A percentile compares a stretch with the other conserved stretches of the same genome.
Evolutionary conservation across 768 basidiomycete genomes (phyloP).

Genomic region (Cyathus striatus): DNA sequence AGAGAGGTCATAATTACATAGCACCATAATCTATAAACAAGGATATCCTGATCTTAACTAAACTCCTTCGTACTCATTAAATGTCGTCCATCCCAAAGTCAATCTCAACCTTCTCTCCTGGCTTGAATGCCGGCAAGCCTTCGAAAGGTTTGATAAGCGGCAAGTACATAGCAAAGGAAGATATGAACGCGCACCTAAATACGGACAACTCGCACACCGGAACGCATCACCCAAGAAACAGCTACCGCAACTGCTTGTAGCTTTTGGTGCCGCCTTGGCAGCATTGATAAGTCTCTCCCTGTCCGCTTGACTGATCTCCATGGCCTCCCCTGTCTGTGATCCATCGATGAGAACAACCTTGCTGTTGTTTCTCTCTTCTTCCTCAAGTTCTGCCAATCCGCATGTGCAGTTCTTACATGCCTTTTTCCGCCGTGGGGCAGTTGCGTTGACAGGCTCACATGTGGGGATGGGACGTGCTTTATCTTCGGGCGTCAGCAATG

Average conservation of each 20-base stretch:
- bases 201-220: slow-evolving; percentile 93
- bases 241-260: slow-evolving; percentile 94
- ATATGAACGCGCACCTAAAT: slow-evolving; percentile 70
- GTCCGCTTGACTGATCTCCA: slow-evolving; percentile 54
- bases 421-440: slow-evolving; percentile 67
- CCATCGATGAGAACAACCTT: slow-evolving; percentile 71
- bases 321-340: slow-evolving; percentile 50
- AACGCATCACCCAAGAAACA: slow-evolving; percentile 99
- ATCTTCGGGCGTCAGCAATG: slow-evolving; percentile 81
- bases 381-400: slow-evolving; percentile 92
- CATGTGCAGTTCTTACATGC: slow-evolving; percentile 97
- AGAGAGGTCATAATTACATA: too few relatives aligned
- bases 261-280: slow-evolving; percentile 72
- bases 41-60: too few relatives aligned
- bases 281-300: slow-evolving; percentile 61
- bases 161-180: slow-evolving; percentile 1
- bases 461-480: slow-evolving; percentile 71
- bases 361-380: slow-evolving; percentile 60
- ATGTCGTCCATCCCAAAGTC: slow-evolving; percentile 87
- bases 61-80: too few relatives aligned
- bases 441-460: slow-evolving; percentile 59
- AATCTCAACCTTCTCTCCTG: slow-evolving; percentile 96
- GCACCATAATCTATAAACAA: too few relatives aligned
- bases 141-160: slow-evolving; percentile 8
- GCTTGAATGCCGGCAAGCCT: slow-evolving; percentile 98